A percentile compares a stretch with the other conserved stretches of the same genome.
phyloP scores from a whole-genome alignment of 495 filamentous ascomycete genomes.

The Zalerion maritima region DNA sequence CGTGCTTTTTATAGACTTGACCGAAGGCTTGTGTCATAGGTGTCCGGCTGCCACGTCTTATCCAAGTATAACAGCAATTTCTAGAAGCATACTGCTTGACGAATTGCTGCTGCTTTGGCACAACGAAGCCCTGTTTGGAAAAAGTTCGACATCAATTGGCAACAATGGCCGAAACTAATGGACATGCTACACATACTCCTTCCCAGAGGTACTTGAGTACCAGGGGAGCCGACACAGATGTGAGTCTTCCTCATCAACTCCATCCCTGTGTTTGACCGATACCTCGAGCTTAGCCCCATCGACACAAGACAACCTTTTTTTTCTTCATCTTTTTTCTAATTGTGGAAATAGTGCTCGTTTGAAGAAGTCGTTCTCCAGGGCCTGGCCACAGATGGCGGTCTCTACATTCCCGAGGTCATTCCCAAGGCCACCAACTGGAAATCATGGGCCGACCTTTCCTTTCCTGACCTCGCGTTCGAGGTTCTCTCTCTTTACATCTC shows the following conservation, averaged over 20 bases:
- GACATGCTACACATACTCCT: constrained; percentile 32
- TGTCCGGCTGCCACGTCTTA: no score
- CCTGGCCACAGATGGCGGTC: constrained; percentile 72
- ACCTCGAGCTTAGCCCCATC: constrained; percentile 2
- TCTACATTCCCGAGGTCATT: constrained; percentile 79
- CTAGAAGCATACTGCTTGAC: no score
- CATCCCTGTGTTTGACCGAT: neutral
- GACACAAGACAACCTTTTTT: constrained; percentile 3
- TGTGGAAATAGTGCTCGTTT: constrained; percentile 57
- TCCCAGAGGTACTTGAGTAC: constrained; percentile 75
- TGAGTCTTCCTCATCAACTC: constrained; percentile 24
- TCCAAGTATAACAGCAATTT: no score
- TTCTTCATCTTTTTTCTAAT: constrained; percentile 4
- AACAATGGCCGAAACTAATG: constrained; percentile 4
- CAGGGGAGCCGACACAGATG: constrained; percentile 63
- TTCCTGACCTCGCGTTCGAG: constrained; percentile 61
- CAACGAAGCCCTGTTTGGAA: no score
- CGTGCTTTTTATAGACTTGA: no score
- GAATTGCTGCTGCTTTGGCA: no score
- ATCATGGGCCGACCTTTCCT: constrained; percentile 62
- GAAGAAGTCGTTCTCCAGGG: constrained; percentile 85
- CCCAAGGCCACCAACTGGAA: constrained; percentile 51
- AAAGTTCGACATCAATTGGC: no score
- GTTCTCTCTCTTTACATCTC: constrained; percentile 75
- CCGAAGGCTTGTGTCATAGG: no score